These are phyloP conservation scores for Tulasnella sp. DNA, from an alignment of 768 basidiomycete species.

Conservation along the genomic window DNA sequence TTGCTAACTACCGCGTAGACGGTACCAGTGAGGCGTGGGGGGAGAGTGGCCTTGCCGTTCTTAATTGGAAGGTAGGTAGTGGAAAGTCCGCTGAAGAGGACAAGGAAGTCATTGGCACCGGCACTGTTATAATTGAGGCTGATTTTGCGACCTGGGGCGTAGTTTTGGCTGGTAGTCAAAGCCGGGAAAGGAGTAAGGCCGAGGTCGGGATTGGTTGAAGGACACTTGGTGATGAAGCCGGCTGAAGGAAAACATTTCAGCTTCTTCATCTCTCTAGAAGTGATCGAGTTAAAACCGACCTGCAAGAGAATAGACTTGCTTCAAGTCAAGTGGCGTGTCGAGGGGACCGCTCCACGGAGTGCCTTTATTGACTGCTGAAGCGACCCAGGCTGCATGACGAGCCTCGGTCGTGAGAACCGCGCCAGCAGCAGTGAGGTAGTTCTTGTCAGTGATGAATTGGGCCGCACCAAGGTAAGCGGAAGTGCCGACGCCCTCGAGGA, in stretches of 20 bases:
- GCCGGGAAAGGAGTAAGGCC: conserved; percentile 43
- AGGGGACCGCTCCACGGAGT: conserved; percentile 47
- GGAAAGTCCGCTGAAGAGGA: conserved; percentile 20
- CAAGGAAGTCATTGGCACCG: conserved; percentile 6
- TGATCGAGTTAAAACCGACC: conserved; percentile 17
- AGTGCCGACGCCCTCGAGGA: conserved; percentile 44
- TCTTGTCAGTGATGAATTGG: conserved; percentile 34
- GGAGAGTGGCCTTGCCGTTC: conserved; percentile 29
- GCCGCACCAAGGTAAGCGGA: conserved; percentile 50
- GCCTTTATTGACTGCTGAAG: conserved; percentile 35
- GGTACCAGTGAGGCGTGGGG: conserved; percentile 34
- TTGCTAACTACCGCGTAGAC: conserved; percentile 41
- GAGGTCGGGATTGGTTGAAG: conserved; percentile 37
- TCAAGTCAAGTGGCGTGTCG: conserved; percentile 36
- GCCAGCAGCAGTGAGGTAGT: conserved; percentile 39
- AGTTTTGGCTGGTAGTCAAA: conserved; percentile 27
- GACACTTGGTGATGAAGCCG: conserved; percentile 42
- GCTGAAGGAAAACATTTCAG: conserved; percentile 17
- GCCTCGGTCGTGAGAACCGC: conserved; percentile 54
- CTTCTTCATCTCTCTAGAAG: neutral
- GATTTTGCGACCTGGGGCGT: conserved; percentile 20
- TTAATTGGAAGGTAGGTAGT: conserved; percentile 32
- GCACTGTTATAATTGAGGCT: conserved; percentile 21
- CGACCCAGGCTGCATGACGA: conserved; percentile 52
- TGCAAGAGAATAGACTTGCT: conserved; percentile 38